Evolutionary conservation across 2,329 filamentous ascomycete genomes (phyloP), one percentile per base, ranked within the genome.

Genomic region (Cucurbitaria berberidis): DNA sequence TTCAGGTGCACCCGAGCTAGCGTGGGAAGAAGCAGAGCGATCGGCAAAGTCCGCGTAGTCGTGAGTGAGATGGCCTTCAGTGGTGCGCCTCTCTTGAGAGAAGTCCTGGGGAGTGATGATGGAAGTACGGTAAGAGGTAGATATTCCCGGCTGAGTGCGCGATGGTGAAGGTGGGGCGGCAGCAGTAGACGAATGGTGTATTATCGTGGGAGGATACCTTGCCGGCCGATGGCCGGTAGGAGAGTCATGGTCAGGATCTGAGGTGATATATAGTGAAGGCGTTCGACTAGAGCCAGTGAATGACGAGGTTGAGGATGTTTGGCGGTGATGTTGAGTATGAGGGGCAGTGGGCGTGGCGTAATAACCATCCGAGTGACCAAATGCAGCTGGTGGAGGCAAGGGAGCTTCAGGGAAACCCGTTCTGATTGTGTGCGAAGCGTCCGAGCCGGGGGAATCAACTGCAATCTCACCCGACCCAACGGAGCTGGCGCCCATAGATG

Each of bases 331-430:
- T 32, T 69, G 62, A 39, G 58, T 44, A 19, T 62, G 61, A 11
- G 67, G 53, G 21, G 60, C 45, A 32, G 54, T 55, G 30, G 61
- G 54, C 8, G 63, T 60, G 5, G 66, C 50, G 30, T 47, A 59
- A 51, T 68, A 71, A 13, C 50, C 56, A n/a, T 54, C 51, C 36
- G 61, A 41, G 6, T 61, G 59, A 16, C 53, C 50, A 29, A 61
- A 65, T 8, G 44, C 32, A 5, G 58, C 24, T 26, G 53, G 45
- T 3, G 65, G 60, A 29, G 64, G 57, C 34, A 69, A 38, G 15
- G 64, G 45, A 34, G 64, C 57, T 10, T 74, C 71, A n/a, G 69
- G 67, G 15, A 63, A 69, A 3, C 72, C 72, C 21, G 72, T 74
- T 6, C 66, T 64, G 11, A 72, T 45, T 3, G 63, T 63, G 45